A percentile compares a stretch with the other conserved stretches of the same genome.
Conservation (phyloP, 495 filamentous ascomycete genomes). For the Aspergillus nidulans region DNA sequence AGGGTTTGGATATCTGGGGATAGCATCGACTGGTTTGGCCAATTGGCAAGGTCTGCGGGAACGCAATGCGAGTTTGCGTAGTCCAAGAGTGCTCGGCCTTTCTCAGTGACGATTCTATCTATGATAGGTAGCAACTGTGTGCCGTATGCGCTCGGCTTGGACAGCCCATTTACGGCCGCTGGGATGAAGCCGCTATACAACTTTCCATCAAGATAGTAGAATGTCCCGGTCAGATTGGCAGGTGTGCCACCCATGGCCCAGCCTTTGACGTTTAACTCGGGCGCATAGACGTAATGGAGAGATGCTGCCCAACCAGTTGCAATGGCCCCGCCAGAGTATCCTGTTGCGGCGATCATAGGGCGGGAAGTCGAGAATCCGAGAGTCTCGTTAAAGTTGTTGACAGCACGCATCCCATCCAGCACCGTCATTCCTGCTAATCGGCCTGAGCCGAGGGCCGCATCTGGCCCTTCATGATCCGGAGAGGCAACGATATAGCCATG, state of each 20-base stretch:
- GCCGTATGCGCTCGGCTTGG: constrained; percentile 29
- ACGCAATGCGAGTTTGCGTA: constrained; percentile 19
- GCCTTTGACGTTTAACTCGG: constrained; percentile 48
- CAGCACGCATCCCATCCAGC: constrained; percentile 33
- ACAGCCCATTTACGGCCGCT: constrained; percentile 25
- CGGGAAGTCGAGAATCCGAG: constrained; percentile 19
- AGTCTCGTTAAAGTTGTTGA: constrained; percentile 18
- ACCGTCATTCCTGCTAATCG: constrained; percentile 32
- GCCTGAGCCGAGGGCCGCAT: constrained; percentile 28
- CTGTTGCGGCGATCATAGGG: constrained; percentile 32
- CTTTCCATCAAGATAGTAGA: constrained; percentile 24
- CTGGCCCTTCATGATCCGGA: constrained; percentile 33
- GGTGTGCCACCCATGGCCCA: constrained; percentile 47
- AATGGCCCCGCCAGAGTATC: constrained; percentile 55
- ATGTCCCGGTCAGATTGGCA: constrained; percentile 28
- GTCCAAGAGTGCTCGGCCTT: constrained; percentile 16
- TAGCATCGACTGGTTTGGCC: constrained; percentile 23
- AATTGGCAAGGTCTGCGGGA: constrained; percentile 17
- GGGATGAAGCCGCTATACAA: constrained; percentile 29
- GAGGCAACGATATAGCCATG: constrained; percentile 31
- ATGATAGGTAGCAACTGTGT: constrained; percentile 24
- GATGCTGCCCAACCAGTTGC: constrained; percentile 52
- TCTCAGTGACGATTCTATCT: constrained; percentile 18
- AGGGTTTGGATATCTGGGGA: constrained; percentile 23
- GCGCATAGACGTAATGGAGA: constrained; percentile 48